These are phyloP conservation scores for Monilinia fructigena DNA, from an alignment of 2,329 filamentous ascomycete species.

Conservation along the genomic window DNA sequence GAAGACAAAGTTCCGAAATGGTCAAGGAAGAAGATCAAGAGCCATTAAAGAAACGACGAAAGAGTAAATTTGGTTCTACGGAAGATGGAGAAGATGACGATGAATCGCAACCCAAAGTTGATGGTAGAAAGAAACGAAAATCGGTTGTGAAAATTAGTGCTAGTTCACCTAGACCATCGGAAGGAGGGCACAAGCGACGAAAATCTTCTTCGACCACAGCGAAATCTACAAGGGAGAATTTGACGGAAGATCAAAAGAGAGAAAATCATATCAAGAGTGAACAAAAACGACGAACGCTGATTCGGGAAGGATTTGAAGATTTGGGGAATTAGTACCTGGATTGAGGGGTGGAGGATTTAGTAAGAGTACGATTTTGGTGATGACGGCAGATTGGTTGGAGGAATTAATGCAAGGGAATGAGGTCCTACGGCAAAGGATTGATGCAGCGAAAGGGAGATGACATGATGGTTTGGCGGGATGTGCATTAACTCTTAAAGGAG, in stretches of 20 bases:
- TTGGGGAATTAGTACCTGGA: slow-evolving; percentile 73
- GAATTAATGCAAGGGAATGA: slow-evolving; percentile 69
- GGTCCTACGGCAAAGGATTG: slow-evolving; percentile 52
- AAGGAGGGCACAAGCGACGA: slow-evolving; percentile 45
- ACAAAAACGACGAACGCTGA: slow-evolving; percentile 78
- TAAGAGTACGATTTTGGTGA: slow-evolving; percentile 75
- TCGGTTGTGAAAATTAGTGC: slow-evolving; percentile 33
- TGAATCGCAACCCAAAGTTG: slow-evolving; percentile 39
- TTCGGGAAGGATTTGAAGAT: slow-evolving; percentile 79
- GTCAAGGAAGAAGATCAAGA: slow-evolving; percentile 42
- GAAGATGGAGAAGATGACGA: slow-evolving; percentile 48
- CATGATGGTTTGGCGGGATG: too few relatives aligned
- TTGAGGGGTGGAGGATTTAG: slow-evolving; percentile 73
- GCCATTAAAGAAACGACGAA: slow-evolving; percentile 53
- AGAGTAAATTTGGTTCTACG: slow-evolving; percentile 47
- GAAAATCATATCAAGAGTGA: slow-evolving; percentile 86
- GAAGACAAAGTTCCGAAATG: not conserved
- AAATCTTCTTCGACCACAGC: slow-evolving; percentile 46
- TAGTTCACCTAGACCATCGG: slow-evolving; percentile 31
- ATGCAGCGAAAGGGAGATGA: not conserved
- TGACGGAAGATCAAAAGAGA: slow-evolving; percentile 77
- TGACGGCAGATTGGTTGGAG: slow-evolving; percentile 77
- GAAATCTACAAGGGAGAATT: slow-evolving; percentile 58
- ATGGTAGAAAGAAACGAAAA: slow-evolving; percentile 39
- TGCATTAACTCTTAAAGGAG: too few relatives aligned